These are phyloP conservation scores for Apocynum venetum DNA, from an alignment of 257 asterid species.

Conservation along the genomic window DNA sequence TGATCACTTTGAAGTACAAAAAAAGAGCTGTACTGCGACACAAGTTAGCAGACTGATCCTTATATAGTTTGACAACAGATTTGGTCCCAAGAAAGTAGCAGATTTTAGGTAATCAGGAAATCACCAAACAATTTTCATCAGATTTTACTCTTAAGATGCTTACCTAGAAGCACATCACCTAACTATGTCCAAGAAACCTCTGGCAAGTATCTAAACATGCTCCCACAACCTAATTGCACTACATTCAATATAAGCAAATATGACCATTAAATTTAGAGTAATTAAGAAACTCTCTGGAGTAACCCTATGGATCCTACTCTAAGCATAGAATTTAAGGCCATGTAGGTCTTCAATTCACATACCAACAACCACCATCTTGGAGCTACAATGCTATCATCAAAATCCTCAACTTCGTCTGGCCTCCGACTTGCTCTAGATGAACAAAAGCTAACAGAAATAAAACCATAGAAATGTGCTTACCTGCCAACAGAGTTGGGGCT, in stretches of 20 bases:
- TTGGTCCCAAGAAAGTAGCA: background rate
- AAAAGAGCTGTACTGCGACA: background rate
- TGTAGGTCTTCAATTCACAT: background rate
- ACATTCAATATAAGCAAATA: background rate
- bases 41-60: background rate
- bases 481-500: slow-evolving; percentile 4
- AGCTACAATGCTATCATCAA: background rate
- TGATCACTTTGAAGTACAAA: background rate
- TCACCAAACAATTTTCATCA: background rate
- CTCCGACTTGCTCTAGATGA: background rate
- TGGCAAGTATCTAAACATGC: background rate
- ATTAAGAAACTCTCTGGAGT: background rate
- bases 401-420: background rate
- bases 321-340: background rate
- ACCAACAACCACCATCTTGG: background rate
- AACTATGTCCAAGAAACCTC: background rate
- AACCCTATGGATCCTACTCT: background rate
- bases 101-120: background rate
- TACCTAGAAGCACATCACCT: background rate
- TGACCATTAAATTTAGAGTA: background rate
- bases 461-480: background rate
- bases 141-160: background rate
- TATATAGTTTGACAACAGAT: background rate
- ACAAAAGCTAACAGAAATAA: background rate
- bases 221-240: background rate